phyloP scores from a whole-genome alignment of 805 yeast genomes.

The Babjeviella inositovora region DNA sequence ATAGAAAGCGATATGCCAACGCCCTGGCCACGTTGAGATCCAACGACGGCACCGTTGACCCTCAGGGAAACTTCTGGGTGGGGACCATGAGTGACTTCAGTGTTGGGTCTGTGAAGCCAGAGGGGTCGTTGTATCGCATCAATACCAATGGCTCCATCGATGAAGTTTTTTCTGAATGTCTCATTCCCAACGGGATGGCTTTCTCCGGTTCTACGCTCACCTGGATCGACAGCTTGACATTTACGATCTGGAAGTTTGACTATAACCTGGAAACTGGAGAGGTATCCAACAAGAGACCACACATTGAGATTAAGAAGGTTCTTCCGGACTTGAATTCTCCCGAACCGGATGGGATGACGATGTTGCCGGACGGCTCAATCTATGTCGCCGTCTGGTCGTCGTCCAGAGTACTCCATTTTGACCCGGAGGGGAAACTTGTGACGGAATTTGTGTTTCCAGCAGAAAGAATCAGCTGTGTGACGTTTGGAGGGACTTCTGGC shows the following conservation, averaged over 20 bases:
- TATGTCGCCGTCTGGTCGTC: conserved; percentile 59
- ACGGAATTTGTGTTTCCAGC: conserved; percentile 42
- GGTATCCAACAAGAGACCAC: conserved; percentile 15
- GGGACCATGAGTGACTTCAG: conserved; percentile 65
- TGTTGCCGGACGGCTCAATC: conserved; percentile 39
- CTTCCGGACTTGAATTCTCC: conserved; percentile 13
- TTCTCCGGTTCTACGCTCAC: too few species aligned
- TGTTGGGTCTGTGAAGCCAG: conserved; percentile 13
- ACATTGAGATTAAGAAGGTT: conserved; percentile 16
- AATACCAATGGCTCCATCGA: conserved; percentile 11
- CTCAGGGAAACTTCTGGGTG: conserved; percentile 61
- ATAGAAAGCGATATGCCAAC: conserved; percentile 11
- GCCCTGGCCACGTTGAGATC: conserved; percentile 28
- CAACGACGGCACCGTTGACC: conserved; percentile 74
- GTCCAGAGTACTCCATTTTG: conserved; percentile 34
- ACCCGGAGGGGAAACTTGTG: conserved; percentile 29
- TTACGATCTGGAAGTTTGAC: conserved; percentile 29
- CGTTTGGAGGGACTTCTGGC: conserved; percentile 43
- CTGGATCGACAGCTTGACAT: conserved; percentile 36
- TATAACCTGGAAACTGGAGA: conserved; percentile 18
- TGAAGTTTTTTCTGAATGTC: conserved; percentile 16
- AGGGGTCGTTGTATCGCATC: conserved; percentile 38
- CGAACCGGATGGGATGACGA: conserved; percentile 73
- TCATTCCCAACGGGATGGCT: conserved; percentile 60
- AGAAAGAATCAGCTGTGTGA: conserved; percentile 44